phyloP scores from a whole-genome alignment of 345 rosid species.

The Cardamine chenopodiifolia region DNA sequence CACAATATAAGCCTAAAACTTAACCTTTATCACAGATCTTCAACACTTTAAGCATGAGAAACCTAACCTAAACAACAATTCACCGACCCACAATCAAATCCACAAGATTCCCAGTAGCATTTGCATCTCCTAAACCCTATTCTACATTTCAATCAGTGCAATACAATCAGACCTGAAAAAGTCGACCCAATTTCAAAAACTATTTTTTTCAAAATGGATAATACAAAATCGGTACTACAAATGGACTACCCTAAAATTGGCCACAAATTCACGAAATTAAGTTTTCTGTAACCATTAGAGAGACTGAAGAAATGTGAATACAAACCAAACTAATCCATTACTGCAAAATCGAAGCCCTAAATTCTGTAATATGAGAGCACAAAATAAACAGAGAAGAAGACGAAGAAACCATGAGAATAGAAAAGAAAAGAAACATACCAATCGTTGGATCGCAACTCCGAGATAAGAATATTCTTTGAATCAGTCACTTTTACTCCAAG shows the following conservation, averaged over 20 bases:
- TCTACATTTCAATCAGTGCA: neutral
- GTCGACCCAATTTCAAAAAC: constrained; percentile 4
- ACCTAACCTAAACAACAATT: constrained; percentile 29
- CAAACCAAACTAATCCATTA: constrained; percentile 1
- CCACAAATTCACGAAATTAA: neutral
- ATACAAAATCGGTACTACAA: neutral
- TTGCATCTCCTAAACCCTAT: constrained; percentile 23
- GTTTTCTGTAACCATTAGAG: neutral
- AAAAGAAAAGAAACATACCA: constrained; percentile 32
- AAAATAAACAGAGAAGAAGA: neutral
- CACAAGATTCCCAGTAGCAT: constrained; percentile 13
- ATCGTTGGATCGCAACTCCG: constrained; percentile 22
- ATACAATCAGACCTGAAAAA: constrained; percentile 15
- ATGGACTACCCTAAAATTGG: neutral
- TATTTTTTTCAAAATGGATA: constrained; percentile 10
- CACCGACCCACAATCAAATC: constrained; percentile 20
- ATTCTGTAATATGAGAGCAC: neutral
- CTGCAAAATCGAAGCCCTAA: constrained; percentile 20
- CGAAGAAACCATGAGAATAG: constrained; percentile 3
- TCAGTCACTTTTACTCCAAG: constrained; percentile 22
- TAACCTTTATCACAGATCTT: constrained; percentile 15
- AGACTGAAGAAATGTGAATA: neutral
- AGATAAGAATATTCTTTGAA: constrained; percentile 31
- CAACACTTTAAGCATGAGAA: constrained; percentile 2
- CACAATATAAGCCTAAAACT: neutral